Percentiles rank a stretch among this genome's conserved stretches.
These are phyloP conservation scores for Microcyclospora tardicrescens DNA, from an alignment of 2,329 filamentous ascomycete species.

Conservation along the genomic window DNA sequence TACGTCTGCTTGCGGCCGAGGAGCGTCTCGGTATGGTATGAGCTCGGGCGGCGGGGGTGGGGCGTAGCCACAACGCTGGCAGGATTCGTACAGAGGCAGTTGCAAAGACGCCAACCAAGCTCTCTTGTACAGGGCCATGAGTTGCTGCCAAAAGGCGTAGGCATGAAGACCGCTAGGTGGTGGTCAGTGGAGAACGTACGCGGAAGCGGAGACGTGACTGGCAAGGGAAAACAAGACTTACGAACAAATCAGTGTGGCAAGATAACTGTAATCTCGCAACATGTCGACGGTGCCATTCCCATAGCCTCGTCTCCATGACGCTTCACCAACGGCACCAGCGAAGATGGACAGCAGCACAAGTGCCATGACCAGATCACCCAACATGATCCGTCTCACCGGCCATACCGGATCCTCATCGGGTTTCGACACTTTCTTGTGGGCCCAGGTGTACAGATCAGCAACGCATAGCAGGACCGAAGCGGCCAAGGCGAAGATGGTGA, in stretches of 20 bases:
- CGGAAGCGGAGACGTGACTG: neutral
- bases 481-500: neutral
- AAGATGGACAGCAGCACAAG: constrained; percentile 2
- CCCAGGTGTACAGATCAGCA: constrained; percentile 4
- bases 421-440: constrained; percentile 3
- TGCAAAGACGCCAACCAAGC: constrained; percentile 1
- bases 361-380: constrained; percentile 3
- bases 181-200: neutral
- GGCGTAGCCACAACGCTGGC: constrained; percentile 5
- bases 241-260: constrained; percentile 6
- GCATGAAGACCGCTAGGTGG: constrained; percentile 3
- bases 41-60: neutral
- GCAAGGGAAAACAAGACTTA: neutral
- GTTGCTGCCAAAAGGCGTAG: constrained; percentile 5
- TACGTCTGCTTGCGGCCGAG: neutral
- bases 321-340: constrained; percentile 1
- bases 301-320: neutral
- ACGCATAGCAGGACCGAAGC: constrained; percentile 2
- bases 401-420: constrained; percentile 6
- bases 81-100: neutral
- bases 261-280: constrained; percentile 1
- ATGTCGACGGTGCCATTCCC: neutral
- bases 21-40: neutral
- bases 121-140: constrained; percentile 5
- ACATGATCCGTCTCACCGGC: constrained; percentile 3